Evolutionary conservation across 2,329 filamentous ascomycete genomes (phyloP), one percentile per base, ranked within the genome.

Genomic region (Thyridium curvatum): DNA sequence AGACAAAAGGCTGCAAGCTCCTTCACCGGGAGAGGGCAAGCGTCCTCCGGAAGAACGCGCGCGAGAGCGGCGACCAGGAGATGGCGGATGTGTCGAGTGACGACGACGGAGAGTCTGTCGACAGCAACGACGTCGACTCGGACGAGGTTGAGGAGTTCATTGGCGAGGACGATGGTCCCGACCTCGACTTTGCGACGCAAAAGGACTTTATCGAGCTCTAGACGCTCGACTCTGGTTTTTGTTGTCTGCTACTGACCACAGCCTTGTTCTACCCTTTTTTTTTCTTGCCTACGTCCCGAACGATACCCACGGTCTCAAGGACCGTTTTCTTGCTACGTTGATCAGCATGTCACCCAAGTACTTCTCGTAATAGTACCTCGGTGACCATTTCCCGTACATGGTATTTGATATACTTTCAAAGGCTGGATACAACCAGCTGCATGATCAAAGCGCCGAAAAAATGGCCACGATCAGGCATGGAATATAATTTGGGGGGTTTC

Each of bases 11-110:
- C 49, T 97, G 91, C 70, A 85, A 84, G 58, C 75, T 95, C 39
- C 84, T 81, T 43, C 93, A 98, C 65, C 79, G 91, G 58, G 86
- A 93, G 66, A 82, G 86, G 64, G 89, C 89, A 58, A 89, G 86
- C 69, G 70, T 82, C 57, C 73, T 83, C 53, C 84, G 87, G 55
- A 82, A 83, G 59, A 74, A 77, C 60, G 77, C 75, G 60, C 70
- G 73, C 51, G 53, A 54, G 41, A 54, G 45, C 29, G 62, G 64
- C 37, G 69, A 76, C 42, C 71, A 74, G 33, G 70, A 76, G 46
- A 71, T 73, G 56, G 81, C 73, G 54, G 86, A 93, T 54, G 51
- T 86, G 35, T 89, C 86, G 41, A 91, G 85, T 68, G 84, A 89
- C 53, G 85, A 88, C 46, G 84, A 84, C 46, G 72, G 74, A 38